phyloP scores from a whole-genome alignment of 2,329 filamentous ascomycete species.

The Alternaria sp. region DNA sequence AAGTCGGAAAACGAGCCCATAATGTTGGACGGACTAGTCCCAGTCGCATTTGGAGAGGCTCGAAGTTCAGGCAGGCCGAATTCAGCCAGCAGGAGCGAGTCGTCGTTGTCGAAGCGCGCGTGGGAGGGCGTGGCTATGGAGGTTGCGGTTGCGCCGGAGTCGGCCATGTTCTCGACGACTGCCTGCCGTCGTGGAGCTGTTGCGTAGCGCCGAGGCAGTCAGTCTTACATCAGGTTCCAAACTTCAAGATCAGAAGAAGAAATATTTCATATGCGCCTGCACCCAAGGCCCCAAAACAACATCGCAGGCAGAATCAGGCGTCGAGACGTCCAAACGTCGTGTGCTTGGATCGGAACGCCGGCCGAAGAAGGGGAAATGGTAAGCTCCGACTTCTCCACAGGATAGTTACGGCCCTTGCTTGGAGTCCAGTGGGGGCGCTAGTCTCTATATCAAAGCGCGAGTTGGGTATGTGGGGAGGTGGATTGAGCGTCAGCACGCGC shows the following conservation, averaged over 20 bases:
- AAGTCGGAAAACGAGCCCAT: constrained; percentile 43
- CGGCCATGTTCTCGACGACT: constrained; percentile 34
- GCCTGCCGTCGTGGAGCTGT: constrained; percentile 23
- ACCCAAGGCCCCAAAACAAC: not conserved
- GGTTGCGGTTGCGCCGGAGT: constrained; percentile 34
- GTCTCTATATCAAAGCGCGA: constrained; percentile 10
- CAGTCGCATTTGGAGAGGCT: constrained; percentile 29
- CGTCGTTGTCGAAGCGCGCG: constrained; percentile 40
- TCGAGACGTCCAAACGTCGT: constrained; percentile 3
- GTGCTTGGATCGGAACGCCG: constrained; percentile 16
- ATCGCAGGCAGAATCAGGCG: constrained; percentile 8
- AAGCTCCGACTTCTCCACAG: constrained; percentile 25
- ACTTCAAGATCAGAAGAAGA: not conserved
- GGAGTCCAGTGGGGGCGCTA: constrained; percentile 26
- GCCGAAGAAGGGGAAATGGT: constrained; percentile 13
- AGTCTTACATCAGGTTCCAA: constrained; percentile 30
- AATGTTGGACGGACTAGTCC: constrained; percentile 33
- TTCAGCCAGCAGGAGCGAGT: constrained; percentile 43
- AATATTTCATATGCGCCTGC: constrained; percentile 8
- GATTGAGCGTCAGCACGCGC: constrained; percentile 12
- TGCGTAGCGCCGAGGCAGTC: constrained; percentile 11
- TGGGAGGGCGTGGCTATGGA: constrained; percentile 39
- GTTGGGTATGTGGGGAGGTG: constrained; percentile 21
- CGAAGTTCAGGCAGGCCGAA: constrained; percentile 43
- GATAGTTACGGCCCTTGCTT: constrained; percentile 7